These are phyloP conservation scores for Micractinium sp. DNA, from an alignment of 139 green algal genomes.

Conservation along the genomic window DNA sequence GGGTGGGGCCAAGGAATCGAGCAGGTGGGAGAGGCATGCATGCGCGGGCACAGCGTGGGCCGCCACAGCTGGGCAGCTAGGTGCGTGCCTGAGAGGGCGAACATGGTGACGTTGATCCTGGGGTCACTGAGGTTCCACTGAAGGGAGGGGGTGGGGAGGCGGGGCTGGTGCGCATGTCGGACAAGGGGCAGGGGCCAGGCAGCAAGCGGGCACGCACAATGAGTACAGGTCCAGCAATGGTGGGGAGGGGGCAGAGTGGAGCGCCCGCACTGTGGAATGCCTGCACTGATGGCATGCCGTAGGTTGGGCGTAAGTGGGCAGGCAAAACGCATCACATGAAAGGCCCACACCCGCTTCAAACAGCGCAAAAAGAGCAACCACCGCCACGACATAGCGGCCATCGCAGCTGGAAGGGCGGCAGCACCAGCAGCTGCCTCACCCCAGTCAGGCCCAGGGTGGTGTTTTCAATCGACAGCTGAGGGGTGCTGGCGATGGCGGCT, in stretches of 20 bases:
- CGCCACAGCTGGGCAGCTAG: background rate
- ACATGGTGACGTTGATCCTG: background rate
- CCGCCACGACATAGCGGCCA: no score
- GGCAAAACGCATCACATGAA: no score
- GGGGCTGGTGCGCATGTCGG: background rate
- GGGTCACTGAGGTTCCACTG: conserved; percentile 1
- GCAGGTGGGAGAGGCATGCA: background rate
- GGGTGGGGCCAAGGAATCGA: no score
- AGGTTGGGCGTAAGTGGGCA: background rate
- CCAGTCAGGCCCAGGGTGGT: background rate
- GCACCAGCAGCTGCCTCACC: background rate
- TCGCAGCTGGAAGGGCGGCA: no score
- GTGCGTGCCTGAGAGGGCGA: background rate
- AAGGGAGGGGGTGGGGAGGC: background rate
- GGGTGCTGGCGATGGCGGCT: background rate
- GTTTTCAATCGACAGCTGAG: background rate
- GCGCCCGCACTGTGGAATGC: no score
- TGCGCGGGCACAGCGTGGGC: background rate
- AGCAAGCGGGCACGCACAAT: background rate
- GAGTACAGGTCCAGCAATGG: background rate
- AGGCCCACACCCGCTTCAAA: no score
- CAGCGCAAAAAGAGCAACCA: no score
- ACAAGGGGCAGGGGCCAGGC: no score
- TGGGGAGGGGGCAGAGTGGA: no score
- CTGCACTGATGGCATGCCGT: background rate